Base-by-base conservation (phyloP, 345 rosid species). In the Salix arbutifolia region DNA sequence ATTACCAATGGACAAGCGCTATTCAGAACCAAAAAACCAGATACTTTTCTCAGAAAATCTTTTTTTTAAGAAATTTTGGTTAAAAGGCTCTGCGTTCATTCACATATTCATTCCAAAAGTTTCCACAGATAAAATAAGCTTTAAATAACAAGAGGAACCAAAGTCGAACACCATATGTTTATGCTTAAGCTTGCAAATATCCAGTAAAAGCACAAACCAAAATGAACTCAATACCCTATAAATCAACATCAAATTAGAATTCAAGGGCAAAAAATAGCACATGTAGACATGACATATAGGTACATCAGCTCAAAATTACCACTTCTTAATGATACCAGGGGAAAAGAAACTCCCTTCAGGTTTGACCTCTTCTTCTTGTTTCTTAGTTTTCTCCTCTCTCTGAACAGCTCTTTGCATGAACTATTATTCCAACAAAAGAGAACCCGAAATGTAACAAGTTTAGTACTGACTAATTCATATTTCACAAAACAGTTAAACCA, bases 351-450 rank as follows among this genome's bases (percentile, higher is more conserved):
- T 84, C 78, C 84, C 91, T 33, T 82, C 85, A 73, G 91, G 87
- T 61, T 85, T 82, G 52, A 85, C 75, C 75, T 84, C 92, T 75
- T 87, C 94, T 80, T 83, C 90, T 78, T 42, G 69, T 64, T 71
- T 84, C 81, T 84, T 85, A 79, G 80, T 52, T 79, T 86, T 90
- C 83, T 85, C 98, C 78, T 85, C 91, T 68, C 81, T 89, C 83
- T 44, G 48, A 81, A 88, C 83, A 70, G 90, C 93, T 81, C 94
- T 88, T 86, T 94, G 97, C 97, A 94, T 92, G 83, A 94, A 94
- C 97, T 92, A 84, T 58, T 25, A 58, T 75, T 16, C 2, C 48
- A 53, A 17, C 69, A 61, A 74, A 73, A 74, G n/a, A 37, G 21
- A 74, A 60, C 40, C 52, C 67, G 16, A 46, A 33, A 65, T 38